Percentiles rank a stretch among this genome's conserved stretches.
Evolutionary conservation across 2,329 filamentous ascomycete species (phyloP).

Genomic region (Elsinoe necatrix): DNA sequence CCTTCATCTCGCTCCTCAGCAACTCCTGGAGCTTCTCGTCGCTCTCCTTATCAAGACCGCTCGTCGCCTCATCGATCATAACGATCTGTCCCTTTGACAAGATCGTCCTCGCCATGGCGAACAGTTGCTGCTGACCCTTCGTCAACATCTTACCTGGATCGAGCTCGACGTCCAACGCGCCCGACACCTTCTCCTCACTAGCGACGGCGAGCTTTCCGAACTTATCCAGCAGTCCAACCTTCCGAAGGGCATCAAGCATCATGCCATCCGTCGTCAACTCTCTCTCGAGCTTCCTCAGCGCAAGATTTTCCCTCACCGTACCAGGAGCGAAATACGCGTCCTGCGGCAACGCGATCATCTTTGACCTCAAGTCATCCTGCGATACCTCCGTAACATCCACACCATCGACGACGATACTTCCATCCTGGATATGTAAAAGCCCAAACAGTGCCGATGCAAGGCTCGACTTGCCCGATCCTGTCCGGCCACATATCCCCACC

Average conservation of each 20-base stretch:
- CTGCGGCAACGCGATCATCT: conserved; percentile 43
- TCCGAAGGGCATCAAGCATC: conserved; percentile 37
- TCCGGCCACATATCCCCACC: conserved; percentile 47
- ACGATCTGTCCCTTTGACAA: conserved; percentile 36
- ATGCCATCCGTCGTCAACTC: conserved; percentile 30
- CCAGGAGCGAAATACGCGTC: conserved; percentile 44
- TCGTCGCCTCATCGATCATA: conserved; percentile 39
- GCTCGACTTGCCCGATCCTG: conserved; percentile 47
- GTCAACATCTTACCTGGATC: conserved; percentile 25
- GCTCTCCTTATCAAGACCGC: conserved; percentile 25
- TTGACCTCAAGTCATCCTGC: conserved; percentile 38
- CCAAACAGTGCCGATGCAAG: conserved; percentile 42
- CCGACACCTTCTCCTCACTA: not conserved
- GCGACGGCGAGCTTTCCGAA: conserved; percentile 29
- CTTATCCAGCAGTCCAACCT: conserved; percentile 38
- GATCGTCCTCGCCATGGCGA: conserved; percentile 42
- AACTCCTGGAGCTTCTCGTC: conserved; percentile 16
- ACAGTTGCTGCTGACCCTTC: conserved; percentile 44
- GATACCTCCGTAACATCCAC: conserved; percentile 40
- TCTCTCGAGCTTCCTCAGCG: conserved; percentile 30
- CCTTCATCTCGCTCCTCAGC: conserved; percentile 44
- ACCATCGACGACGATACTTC: conserved; percentile 40
- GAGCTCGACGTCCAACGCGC: conserved; percentile 15
- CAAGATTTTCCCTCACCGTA: conserved; percentile 42
- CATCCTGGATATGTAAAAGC: conserved; percentile 39